Conservation (phyloP, 78 protist species). For the Dictyostelium firmibasis region DNA sequence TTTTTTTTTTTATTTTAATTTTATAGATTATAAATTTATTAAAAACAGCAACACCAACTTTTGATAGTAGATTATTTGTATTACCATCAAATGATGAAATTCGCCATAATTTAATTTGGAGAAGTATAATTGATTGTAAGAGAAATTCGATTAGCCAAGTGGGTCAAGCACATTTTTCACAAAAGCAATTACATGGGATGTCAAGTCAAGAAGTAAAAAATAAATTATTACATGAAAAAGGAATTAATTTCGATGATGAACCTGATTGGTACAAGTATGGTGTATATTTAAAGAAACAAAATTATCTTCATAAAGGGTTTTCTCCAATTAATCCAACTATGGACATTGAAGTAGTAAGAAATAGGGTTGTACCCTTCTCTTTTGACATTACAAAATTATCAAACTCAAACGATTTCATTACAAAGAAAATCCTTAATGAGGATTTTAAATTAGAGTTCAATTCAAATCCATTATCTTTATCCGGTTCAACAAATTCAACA, state of each 20-base stretch:
- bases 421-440: constrained; percentile 14
- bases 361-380: neutral
- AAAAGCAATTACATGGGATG: constrained; percentile 8
- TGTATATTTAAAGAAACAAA: constrained; percentile 48
- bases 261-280: constrained; percentile 71
- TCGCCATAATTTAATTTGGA: constrained; percentile 58
- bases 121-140: constrained; percentile 57
- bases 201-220: neutral
- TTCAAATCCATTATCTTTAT: neutral
- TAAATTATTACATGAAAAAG: neutral
- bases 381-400: neutral
- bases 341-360: neutral
- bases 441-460: constrained; percentile 6
- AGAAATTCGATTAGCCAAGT: constrained; percentile 53
- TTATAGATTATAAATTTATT: neutral
- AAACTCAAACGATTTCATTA: neutral
- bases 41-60: neutral
- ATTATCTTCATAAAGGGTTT: neutral
- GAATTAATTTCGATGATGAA: constrained; percentile 37
- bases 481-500: neutral
- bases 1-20: neutral
- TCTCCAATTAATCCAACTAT: neutral
- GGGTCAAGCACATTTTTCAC: constrained; percentile 61
- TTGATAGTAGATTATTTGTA: constrained; percentile 67
- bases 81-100: constrained; percentile 69